A percentile compares a stretch with the other conserved stretches of the same genome.
These are phyloP conservation scores for Hypoxylon sp. DNA, from an alignment of 2,329 filamentous ascomycete species.

Conservation along the genomic window DNA sequence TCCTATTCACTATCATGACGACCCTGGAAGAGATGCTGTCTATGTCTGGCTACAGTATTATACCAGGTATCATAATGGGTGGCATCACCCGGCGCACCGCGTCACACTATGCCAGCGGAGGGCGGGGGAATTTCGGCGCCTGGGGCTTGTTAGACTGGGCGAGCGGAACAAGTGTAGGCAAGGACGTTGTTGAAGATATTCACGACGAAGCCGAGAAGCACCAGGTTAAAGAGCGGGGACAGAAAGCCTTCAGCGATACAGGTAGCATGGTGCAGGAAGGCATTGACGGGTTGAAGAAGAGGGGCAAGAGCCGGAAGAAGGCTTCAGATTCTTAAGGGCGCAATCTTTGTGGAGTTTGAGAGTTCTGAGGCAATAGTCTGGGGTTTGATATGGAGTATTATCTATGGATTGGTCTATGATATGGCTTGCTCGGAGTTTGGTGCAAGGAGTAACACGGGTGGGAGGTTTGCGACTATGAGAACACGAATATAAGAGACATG, in stretches of 20 bases:
- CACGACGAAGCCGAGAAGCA: slow-evolving; percentile 69
- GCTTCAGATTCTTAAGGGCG: slow-evolving; percentile 15
- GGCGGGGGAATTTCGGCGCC: slow-evolving; percentile 71
- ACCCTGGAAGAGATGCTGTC: slow-evolving; percentile 76
- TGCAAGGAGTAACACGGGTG: not conserved
- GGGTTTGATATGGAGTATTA: slow-evolving; percentile 1
- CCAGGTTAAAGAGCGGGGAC: slow-evolving; percentile 59
- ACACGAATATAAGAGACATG: slow-evolving; percentile 13
- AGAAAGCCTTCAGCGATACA: slow-evolving; percentile 52
- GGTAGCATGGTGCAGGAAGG: slow-evolving; percentile 54
- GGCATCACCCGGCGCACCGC: slow-evolving; percentile 61
- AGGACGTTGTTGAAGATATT: slow-evolving; percentile 66
- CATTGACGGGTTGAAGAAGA: slow-evolving; percentile 52
- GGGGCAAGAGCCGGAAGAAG: slow-evolving; percentile 48
- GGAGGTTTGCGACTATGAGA: slow-evolving; percentile 4
- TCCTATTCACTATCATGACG: slow-evolving; percentile 72
- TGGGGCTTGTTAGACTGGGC: slow-evolving; percentile 74
- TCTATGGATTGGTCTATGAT: slow-evolving; percentile 11
- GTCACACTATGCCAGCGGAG: slow-evolving; percentile 68
- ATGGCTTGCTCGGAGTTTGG: slow-evolving; percentile 21
- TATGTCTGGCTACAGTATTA: slow-evolving; percentile 75
- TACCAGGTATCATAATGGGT: slow-evolving; percentile 67
- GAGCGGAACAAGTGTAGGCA: slow-evolving; percentile 67
- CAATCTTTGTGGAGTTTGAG: not conserved
- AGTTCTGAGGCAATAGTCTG: not conserved